Evolutionary conservation across 768 basidiomycete species (phyloP).

Genomic region (Phylloporus scabripes): DNA sequence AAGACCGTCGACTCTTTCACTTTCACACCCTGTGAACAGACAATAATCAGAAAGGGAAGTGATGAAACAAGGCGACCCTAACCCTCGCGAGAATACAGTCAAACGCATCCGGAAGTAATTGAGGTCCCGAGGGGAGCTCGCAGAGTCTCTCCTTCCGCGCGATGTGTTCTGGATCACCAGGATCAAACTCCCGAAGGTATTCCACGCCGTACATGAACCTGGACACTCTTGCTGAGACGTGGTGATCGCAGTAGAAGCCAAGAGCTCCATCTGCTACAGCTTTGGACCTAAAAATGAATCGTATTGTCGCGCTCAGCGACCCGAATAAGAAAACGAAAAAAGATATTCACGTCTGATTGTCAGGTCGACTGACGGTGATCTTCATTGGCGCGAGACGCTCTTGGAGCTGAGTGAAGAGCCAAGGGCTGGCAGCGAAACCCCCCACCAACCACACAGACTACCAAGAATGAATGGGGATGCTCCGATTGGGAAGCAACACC

Average conservation of each 20-base stretch:
- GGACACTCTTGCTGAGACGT: slow-evolving; percentile 76
- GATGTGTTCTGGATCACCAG: slow-evolving; percentile 60
- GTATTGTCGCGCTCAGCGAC: slow-evolving; percentile 2
- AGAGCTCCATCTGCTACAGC: slow-evolving; percentile 82
- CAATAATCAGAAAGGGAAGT: slow-evolving; percentile 3
- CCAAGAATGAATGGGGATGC: slow-evolving; percentile 6
- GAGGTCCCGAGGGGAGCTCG: slow-evolving; percentile 73
- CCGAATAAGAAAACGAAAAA: slow-evolving; percentile 4
- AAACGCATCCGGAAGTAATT: slow-evolving; percentile 75
- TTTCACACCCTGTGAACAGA: slow-evolving; percentile 48
- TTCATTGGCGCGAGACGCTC: slow-evolving; percentile 52
- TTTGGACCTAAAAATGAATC: slow-evolving; percentile 53
- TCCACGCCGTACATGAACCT: slow-evolving; percentile 83
- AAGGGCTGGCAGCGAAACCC: slow-evolving; percentile 78
- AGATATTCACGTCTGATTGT: slow-evolving; percentile 64
- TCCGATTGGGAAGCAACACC: not conserved
- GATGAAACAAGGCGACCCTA: slow-evolving; percentile 19
- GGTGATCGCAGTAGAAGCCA: slow-evolving; percentile 80
- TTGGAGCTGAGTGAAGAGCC: slow-evolving; percentile 73
- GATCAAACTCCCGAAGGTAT: slow-evolving; percentile 63
- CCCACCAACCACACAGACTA: slow-evolving; percentile 82
- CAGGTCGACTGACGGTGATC: slow-evolving; percentile 66
- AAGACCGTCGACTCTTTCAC: slow-evolving; percentile 82
- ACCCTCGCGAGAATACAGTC: slow-evolving; percentile 74
- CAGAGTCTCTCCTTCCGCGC: slow-evolving; percentile 59